Percentiles rank a stretch among this genome's conserved stretches.
phyloP scores from a whole-genome alignment of 2,329 filamentous ascomycete genomes.

The Penicillium sp. region DNA sequence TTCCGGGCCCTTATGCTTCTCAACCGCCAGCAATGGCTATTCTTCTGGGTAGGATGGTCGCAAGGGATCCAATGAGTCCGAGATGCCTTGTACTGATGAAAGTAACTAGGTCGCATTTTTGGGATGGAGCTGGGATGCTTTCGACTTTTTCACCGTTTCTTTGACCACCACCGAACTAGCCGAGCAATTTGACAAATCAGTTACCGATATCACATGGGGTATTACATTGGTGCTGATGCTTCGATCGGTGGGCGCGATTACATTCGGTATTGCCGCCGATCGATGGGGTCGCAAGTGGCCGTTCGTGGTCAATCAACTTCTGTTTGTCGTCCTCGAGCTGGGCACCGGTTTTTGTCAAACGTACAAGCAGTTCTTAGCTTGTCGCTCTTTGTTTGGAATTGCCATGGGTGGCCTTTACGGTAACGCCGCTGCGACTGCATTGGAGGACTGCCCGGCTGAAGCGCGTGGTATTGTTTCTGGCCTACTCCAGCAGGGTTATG shows the following conservation, averaged over 20 bases:
- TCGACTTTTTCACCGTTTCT: constrained; percentile 65
- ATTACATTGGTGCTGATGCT: constrained; percentile 61
- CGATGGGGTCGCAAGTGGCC: constrained; percentile 60
- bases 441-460: constrained; percentile 61
- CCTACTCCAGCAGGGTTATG: constrained; percentile 64
- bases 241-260: constrained; percentile 58
- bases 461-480: constrained; percentile 62
- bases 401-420: constrained; percentile 66
- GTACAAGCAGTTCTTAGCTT: constrained; percentile 59
- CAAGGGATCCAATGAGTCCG: not conserved
- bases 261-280: constrained; percentile 55
- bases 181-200: constrained; percentile 53
- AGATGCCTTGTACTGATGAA: not conserved
- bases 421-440: constrained; percentile 61
- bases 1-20: constrained; percentile 52
- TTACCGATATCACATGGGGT: constrained; percentile 62
- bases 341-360: constrained; percentile 61
- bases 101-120: constrained; percentile 37
- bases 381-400: constrained; percentile 62
- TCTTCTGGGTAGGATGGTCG: constrained; percentile 45
- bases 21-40: constrained; percentile 59
- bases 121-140: constrained; percentile 58
- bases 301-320: constrained; percentile 60
- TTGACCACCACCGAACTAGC: constrained; percentile 57
- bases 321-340: constrained; percentile 62